Evolutionary conservation across 495 filamentous ascomycete genomes (phyloP).

Genomic region (Xanthoparmelia taractica): DNA sequence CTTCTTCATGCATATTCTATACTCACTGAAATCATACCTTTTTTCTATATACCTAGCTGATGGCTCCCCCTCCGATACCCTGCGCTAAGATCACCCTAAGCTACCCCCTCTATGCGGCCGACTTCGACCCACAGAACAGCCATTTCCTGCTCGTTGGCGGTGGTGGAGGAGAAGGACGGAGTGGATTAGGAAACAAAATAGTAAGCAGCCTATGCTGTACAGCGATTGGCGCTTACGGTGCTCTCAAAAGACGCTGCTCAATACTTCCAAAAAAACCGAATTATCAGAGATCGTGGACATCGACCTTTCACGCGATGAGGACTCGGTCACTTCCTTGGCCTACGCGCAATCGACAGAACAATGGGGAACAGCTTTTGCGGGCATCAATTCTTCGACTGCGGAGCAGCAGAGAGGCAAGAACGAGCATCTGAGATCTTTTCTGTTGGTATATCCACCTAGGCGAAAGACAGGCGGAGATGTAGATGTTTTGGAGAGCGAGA

Average conservation of each 20-base stretch:
- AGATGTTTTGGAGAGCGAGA: conserved; percentile 21
- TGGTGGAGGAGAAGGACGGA: conserved; percentile 78
- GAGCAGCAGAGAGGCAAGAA: conserved; percentile 72
- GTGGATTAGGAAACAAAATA: conserved; percentile 86
- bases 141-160: conserved; percentile 76
- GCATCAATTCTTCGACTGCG: conserved; percentile 73
- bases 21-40: not conserved
- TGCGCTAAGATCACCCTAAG: conserved; percentile 63
- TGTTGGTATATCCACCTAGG: conserved; percentile 43
- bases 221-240: conserved; percentile 1
- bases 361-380: conserved; percentile 61
- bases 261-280: conserved; percentile 54
- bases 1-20: not conserved
- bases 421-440: conserved; percentile 78
- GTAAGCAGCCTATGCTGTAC: conserved; percentile 39
- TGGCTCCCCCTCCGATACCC: conserved; percentile 49
- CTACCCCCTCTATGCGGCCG: conserved; percentile 84
- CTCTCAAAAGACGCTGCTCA: conserved; percentile 53
- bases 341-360: conserved; percentile 49
- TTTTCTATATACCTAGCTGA: conserved; percentile 18
- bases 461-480: conserved; percentile 32
- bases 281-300: conserved; percentile 63
- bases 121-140: conserved; percentile 76
- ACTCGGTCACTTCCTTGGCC: conserved; percentile 79
- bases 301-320: conserved; percentile 78